Conservation (phyloP, 306 rosid genomes). For the Gleditsia sinensis region DNA sequence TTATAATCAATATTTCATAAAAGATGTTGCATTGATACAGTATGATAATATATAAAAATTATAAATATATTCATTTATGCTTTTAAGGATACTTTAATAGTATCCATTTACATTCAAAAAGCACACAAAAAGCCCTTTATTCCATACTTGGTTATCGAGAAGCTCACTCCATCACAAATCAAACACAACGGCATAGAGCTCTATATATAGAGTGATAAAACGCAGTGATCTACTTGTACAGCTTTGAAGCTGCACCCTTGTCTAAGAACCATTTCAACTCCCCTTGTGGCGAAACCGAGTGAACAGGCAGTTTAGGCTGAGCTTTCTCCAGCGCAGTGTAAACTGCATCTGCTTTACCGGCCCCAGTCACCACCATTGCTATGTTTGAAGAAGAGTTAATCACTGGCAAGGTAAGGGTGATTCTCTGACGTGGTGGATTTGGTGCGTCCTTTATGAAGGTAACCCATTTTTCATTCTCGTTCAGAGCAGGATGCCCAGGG, state of each 20-base stretch:
- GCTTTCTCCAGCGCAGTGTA: constrained; percentile 49
- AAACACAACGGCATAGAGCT: not conserved
- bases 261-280: constrained; percentile 80
- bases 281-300: constrained; percentile 64
- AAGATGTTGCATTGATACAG: too few relatives aligned
- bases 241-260: constrained; percentile 75
- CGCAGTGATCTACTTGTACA: constrained; percentile 31
- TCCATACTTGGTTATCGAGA: too few relatives aligned
- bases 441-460: constrained; percentile 69
- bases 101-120: constrained; percentile 17
- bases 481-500: constrained; percentile 60
- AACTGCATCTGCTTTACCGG: constrained; percentile 65
- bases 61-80: too few relatives aligned
- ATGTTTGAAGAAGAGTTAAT: constrained; percentile 67
- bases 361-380: constrained; percentile 75
- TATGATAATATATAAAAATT: too few relatives aligned
- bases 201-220: not conserved
- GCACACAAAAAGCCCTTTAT: not conserved
- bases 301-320: constrained; percentile 54
- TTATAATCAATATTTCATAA: too few relatives aligned
- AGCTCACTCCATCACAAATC: not conserved
- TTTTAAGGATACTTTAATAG: not conserved
- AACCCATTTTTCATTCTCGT: constrained; percentile 71
- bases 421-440: constrained; percentile 76
- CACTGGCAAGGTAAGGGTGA: constrained; percentile 71